Evolutionary conservation across 768 basidiomycete genomes (phyloP).

Genomic region (Lactarius indigo): DNA sequence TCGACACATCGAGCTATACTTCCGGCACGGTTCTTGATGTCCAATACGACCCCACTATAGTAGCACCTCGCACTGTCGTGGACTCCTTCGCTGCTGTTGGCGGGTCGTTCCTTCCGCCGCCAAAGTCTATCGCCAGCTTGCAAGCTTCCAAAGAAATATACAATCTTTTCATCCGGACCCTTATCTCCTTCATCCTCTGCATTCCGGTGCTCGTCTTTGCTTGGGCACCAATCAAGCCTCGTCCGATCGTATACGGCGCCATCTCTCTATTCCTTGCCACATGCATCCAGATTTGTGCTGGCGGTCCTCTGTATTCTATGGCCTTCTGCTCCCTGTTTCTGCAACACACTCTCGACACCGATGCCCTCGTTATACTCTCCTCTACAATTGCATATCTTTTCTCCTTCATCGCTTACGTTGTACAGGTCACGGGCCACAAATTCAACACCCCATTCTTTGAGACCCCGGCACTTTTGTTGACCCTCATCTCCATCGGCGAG

Average conservation of each 20-base stretch:
- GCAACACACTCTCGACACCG: conserved; percentile 38
- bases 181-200: conserved; percentile 33
- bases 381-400: conserved; percentile 40
- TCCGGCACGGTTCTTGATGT: conserved; percentile 12
- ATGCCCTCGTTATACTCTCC: conserved; percentile 38
- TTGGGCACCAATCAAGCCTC: conserved; percentile 39
- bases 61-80: conserved; percentile 36
- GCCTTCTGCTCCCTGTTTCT: conserved; percentile 37
- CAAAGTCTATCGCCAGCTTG: conserved; percentile 27
- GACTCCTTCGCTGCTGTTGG: conserved; percentile 26
- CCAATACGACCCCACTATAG: conserved; percentile 28
- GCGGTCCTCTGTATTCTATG: conserved; percentile 36
- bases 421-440: conserved; percentile 33
- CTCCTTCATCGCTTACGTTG: conserved; percentile 39
- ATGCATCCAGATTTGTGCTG: conserved; percentile 36
- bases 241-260: conserved; percentile 35
- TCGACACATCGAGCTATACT: neutral
- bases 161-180: conserved; percentile 32
- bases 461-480: conserved; percentile 41
- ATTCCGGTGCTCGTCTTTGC: conserved; percentile 42
- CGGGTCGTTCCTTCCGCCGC: conserved; percentile 29
- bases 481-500: conserved; percentile 41
- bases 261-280: conserved; percentile 39
- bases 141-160: conserved; percentile 34
- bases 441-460: conserved; percentile 40